Conservation (phyloP, 2,329 filamentous ascomycete genomes). For the Cucurbitaria berberidis region DNA sequence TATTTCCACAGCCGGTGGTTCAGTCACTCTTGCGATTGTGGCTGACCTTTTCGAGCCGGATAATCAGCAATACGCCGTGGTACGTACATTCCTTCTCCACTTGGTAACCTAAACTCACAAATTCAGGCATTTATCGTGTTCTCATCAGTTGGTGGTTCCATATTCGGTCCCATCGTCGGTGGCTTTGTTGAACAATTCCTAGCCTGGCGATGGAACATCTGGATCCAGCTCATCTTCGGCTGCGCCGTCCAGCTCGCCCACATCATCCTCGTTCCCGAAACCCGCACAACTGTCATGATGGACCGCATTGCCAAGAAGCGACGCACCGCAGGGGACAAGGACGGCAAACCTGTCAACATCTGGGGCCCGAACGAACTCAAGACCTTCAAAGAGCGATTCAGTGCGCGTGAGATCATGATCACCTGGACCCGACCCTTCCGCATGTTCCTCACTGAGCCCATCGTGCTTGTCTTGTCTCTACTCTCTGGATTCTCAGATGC, state of each 20-base stretch:
- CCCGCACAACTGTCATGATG: constrained; percentile 76
- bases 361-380: constrained; percentile 76
- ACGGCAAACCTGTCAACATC: constrained; percentile 64
- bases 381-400: constrained; percentile 46
- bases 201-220: constrained; percentile 80
- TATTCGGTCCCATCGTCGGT: constrained; percentile 78
- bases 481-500: constrained; percentile 78
- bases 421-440: constrained; percentile 68
- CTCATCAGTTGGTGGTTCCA: constrained; percentile 77
- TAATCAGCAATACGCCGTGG: constrained; percentile 72
- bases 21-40: constrained; percentile 69
- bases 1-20: constrained; percentile 64
- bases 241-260: constrained; percentile 72
- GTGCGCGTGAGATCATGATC: constrained; percentile 49
- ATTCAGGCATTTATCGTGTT: constrained; percentile 64
- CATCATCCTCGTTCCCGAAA: constrained; percentile 75
- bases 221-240: constrained; percentile 85
- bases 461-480: constrained; percentile 72
- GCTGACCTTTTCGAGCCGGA: constrained; percentile 64
- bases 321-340: constrained; percentile 67
- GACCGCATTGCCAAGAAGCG: constrained; percentile 78
- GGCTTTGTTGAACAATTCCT: constrained; percentile 74
- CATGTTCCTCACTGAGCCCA: constrained; percentile 78
- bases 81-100: constrained; percentile 11
- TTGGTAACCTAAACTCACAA: too few species aligned